Conservation (phyloP, 2,329 filamentous ascomycete species). For the Talaromyces sp. region DNA sequence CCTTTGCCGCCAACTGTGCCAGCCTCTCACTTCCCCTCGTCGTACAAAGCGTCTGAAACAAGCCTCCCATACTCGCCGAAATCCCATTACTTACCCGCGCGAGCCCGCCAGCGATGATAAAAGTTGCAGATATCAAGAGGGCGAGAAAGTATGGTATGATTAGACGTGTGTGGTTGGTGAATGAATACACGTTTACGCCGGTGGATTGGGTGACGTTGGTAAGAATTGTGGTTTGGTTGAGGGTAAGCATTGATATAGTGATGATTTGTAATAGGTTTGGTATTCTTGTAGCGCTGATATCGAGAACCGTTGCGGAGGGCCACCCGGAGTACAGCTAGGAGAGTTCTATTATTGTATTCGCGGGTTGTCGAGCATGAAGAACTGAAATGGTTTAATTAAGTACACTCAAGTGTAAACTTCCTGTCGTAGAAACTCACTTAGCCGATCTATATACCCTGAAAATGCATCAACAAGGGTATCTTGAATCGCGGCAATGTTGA, state of each 20-base stretch:
- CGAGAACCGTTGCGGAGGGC: constrained; percentile 1
- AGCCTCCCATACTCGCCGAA: constrained; percentile 5
- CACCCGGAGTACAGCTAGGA: constrained; percentile 1
- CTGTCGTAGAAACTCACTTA: not conserved
- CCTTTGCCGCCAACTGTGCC: constrained; percentile 6
- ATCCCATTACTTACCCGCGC: constrained; percentile 11
- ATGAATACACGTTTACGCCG: constrained; percentile 6
- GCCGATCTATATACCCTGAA: constrained; percentile 2
- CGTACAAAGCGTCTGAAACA: constrained; percentile 11
- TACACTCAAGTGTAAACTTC: not conserved
- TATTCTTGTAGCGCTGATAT: constrained; percentile 3
- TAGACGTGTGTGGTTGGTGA: constrained; percentile 1
- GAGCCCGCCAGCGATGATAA: constrained; percentile 6
- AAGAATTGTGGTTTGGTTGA: not conserved
- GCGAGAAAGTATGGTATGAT: constrained; percentile 9
- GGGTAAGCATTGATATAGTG: constrained; percentile 10
- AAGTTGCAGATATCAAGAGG: not conserved
- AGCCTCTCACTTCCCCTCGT: constrained; percentile 9
- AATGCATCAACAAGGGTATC: constrained; percentile 1
- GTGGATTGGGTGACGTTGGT: constrained; percentile 4
- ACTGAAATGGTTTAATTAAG: constrained; percentile 2
- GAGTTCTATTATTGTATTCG: constrained; percentile 4
- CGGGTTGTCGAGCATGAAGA: constrained; percentile 1
- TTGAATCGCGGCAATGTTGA: constrained; percentile 3
- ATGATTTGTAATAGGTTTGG: constrained; percentile 9